Percentiles rank a stretch among this genome's conserved stretches.
phyloP scores from a whole-genome alignment of 2,329 filamentous ascomycete genomes.

The Lasiodiplodia citricola region DNA sequence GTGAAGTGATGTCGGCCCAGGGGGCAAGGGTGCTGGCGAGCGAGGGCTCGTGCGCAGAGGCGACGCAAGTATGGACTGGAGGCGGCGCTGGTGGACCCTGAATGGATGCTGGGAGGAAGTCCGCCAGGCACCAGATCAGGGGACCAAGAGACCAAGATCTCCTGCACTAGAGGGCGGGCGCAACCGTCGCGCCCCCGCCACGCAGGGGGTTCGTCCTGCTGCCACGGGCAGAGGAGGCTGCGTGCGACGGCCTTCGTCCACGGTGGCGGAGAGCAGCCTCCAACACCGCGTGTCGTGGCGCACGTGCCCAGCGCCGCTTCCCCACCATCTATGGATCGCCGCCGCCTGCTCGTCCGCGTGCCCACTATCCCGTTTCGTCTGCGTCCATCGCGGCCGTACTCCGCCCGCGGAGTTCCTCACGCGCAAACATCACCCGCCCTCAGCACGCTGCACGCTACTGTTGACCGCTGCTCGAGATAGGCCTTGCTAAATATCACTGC shows the following conservation, averaged over 20 bases:
- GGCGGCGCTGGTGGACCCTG: neutral
- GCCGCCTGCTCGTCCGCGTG: conserved; percentile 7
- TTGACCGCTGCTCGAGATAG: conserved; percentile 1
- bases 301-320: neutral
- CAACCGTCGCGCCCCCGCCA: conserved; percentile 1
- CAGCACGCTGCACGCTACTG: conserved; percentile 6
- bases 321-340: neutral
- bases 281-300: neutral
- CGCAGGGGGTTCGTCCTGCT: neutral
- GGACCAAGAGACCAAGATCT: neutral
- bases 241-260: neutral
- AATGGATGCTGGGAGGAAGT: neutral
- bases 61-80: neutral
- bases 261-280: neutral
- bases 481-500: neutral
- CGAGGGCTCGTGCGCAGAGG: conserved; percentile 9
- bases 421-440: neutral
- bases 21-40: neutral
- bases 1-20: conserved; percentile 27
- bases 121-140: neutral
- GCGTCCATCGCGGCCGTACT: neutral
- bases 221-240: neutral
- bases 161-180: neutral
- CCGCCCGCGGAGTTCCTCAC: neutral
- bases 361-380: neutral